Evolutionary conservation across 176 grass and related monocot genomes (phyloP).

Genomic region (Hordeum vulgare): MorexV3_pseudomolecules_assembly NC_058519.1:665281613-665282112

Average conservation of each 20-base stretch:
- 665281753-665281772: constrained; percentile 70
- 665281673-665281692: neutral
- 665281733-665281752: constrained; percentile 36
- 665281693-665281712: neutral
- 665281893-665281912: constrained; percentile 73
- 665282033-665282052: constrained; percentile 22
- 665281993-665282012: constrained; percentile 61
- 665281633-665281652: no score
- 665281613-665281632: no score
- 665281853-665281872: neutral
- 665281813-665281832: neutral
- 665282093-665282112: constrained; percentile 43
- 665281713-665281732: neutral
- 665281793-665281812: constrained; percentile 43
- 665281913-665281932: constrained; percentile 35
- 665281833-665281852: neutral
- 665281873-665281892: neutral
- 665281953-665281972: constrained; percentile 58
- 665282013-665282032: constrained; percentile 37
- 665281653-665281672: neutral
- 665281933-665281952: constrained; percentile 66
- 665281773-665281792: constrained; percentile 63
- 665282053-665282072: constrained; percentile 5
- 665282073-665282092: constrained; percentile 66
- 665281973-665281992: constrained; percentile 55